Base-by-base conservation (phyloP, 1,284 basidiomycete species). In the Trichosporon sp. region DNA sequence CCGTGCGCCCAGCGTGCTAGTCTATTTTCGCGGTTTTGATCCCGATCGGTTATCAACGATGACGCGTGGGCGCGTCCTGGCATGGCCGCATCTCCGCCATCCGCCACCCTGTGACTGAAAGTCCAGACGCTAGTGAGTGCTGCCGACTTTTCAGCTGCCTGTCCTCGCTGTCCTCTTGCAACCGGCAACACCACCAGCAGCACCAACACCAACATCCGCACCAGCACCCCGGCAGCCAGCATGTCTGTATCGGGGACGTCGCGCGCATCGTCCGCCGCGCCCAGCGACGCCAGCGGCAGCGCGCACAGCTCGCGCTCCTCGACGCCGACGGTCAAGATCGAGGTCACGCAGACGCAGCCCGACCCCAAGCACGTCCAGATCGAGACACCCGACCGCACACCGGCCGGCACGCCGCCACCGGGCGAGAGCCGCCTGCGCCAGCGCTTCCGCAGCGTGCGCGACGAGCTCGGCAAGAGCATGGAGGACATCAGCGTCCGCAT, bases 401-500 rank as follows among this genome's bases (percentile, higher is more conserved):
- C 62, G 23, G 18, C 34, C 4, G 62, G 32, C 15, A 13, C 62
- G 13, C 23, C 47, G 5, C 11, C 64, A 4, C 44, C 64, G 3
- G n/a, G 47, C 4, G 64, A 31, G 32, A 53, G 66, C 62, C n/a
- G 44, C 0, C 62, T 70, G 5, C 29, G 68, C 12, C 68, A 70
- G 62, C 70, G 70, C 18, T 65, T 72, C 42, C 63, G 51, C 38
- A 51, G 51, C 8, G 35, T 72, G 31, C 62, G 68, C 12, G 74
- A 72, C 21, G 72, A 74, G 31, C 9, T 77, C 31, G 69, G 66
- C 11, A 74, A 76, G 62, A 69, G 70, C 15, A 66, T 70, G 21
- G 76, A 80, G 53, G 78, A 80, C 70, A 58, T 80, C 38, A 77
- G 68, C 60, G 75, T 82, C 18, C 77, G 76, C 70, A 66, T 82